Percentiles rank a stretch among this genome's conserved stretches.
phyloP scores from a whole-genome alignment of 2,329 filamentous ascomycete genomes.

The Monosporascus sp. region DNA sequence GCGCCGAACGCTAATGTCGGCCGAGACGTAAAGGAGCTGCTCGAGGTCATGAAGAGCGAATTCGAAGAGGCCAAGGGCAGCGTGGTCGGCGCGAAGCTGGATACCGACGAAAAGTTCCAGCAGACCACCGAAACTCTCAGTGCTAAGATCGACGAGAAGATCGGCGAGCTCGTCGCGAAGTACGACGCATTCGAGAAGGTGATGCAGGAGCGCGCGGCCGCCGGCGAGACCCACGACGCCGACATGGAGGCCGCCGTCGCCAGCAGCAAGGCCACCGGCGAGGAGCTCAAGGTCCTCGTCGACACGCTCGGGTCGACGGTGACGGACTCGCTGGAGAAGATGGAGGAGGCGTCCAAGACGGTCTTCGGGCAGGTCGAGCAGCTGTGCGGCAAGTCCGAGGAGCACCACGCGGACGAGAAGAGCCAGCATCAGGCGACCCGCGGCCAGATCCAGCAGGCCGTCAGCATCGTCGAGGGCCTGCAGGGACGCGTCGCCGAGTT shows the following conservation, averaged over 20 bases:
- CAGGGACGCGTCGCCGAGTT: constrained; percentile 76
- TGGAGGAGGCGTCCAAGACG: constrained; percentile 80
- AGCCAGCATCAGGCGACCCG: constrained; percentile 77
- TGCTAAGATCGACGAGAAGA: constrained; percentile 55
- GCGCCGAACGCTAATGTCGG: constrained; percentile 50
- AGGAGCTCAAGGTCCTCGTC: constrained; percentile 81
- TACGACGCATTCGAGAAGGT: constrained; percentile 79
- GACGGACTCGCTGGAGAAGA: constrained; percentile 77
- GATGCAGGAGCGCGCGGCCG: constrained; percentile 67
- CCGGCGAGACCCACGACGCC: constrained; percentile 66
- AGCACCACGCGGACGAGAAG: constrained; percentile 67
- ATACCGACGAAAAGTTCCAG: constrained; percentile 72
- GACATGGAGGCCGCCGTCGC: constrained; percentile 69
- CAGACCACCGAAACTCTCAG: constrained; percentile 48
- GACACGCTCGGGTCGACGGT: constrained; percentile 79
- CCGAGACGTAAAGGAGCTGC: constrained; percentile 65
- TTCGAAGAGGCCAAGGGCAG: constrained; percentile 81
- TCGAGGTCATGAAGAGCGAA: constrained; percentile 72
- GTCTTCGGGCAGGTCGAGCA: constrained; percentile 81
- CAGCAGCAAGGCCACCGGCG: constrained; percentile 71
- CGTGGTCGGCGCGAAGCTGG: constrained; percentile 75
- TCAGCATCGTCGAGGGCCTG: constrained; percentile 67
- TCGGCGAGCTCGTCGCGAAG: constrained; percentile 75
- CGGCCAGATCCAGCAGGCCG: constrained; percentile 70
- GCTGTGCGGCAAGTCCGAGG: constrained; percentile 68